A percentile compares a stretch with the other conserved stretches of the same genome.
phyloP scores from a whole-genome alignment of 768 basidiomycete genomes.

The Lentinula detonsa region DNA sequence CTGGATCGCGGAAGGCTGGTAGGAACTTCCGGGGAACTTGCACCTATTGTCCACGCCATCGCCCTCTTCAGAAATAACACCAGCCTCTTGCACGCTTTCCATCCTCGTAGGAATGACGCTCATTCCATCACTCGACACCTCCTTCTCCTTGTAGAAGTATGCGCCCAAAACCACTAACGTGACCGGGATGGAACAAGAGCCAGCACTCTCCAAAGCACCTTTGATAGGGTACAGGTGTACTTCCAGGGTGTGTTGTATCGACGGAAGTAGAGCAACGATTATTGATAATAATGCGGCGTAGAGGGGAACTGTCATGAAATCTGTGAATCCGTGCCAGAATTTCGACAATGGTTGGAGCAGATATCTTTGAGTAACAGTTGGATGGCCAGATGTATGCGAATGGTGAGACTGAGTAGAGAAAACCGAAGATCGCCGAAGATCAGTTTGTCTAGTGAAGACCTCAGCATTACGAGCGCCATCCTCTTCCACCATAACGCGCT shows the following conservation, averaged over 20 bases:
- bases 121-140: neutral
- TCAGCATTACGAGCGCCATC: conserved; percentile 8
- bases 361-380: neutral
- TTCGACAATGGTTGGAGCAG: neutral
- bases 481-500: conserved; percentile 8
- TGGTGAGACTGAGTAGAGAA: neutral
- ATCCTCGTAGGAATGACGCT: neutral
- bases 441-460: neutral
- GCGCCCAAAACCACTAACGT: conserved; percentile 91
- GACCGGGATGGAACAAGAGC: conserved; percentile 79
- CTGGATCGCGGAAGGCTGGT: conserved; percentile 26
- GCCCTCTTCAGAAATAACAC: neutral
- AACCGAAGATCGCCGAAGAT: neutral
- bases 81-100: neutral
- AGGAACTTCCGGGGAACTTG: neutral
- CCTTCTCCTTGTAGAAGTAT: conserved; percentile 60
- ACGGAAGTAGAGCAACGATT: conserved; percentile 69
- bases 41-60: neutral
- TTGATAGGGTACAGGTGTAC: conserved; percentile 59
- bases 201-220: conserved; percentile 59
- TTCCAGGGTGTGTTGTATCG: conserved; percentile 68
- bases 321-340: conserved; percentile 40
- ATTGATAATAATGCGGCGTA: conserved; percentile 75
- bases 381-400: neutral
- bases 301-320: conserved; percentile 87